Conservation (phyloP, 73 alveolate genomes). For the Durusdinium trenchii region DNA sequence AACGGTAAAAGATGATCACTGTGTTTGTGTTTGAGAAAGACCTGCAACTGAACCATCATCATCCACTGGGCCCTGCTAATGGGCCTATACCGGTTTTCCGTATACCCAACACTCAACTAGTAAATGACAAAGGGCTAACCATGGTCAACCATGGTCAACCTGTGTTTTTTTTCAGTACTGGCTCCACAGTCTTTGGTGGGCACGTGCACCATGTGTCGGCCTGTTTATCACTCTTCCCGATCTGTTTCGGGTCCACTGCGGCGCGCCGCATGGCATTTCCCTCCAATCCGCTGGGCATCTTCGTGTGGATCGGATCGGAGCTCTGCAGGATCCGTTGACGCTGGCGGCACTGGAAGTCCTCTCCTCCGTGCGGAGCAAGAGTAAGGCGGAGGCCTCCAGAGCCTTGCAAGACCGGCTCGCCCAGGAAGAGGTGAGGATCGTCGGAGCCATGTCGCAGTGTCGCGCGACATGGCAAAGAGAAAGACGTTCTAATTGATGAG, state of each 20-base stretch:
- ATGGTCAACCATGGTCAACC: not conserved
- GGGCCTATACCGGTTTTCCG: too few relatives aligned
- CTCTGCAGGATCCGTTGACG: slow-evolving; percentile 42
- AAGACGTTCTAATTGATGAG: not conserved
- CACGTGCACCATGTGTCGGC: not conserved
- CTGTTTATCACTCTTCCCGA: not conserved
- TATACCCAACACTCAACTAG: too few relatives aligned
- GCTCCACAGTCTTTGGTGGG: too few relatives aligned
- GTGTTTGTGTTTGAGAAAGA: too few relatives aligned
- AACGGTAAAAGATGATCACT: too few relatives aligned
- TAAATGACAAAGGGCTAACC: not conserved
- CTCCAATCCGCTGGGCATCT: too few relatives aligned
- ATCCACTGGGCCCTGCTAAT: too few relatives aligned
- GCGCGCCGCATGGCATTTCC: too few relatives aligned
- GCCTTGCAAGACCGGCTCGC: slow-evolving; percentile 11
- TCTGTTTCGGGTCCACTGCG: not conserved
- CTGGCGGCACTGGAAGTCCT: slow-evolving; percentile 26
- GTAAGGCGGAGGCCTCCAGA: not conserved
- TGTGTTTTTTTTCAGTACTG: not conserved
- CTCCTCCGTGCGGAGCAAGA: not conserved
- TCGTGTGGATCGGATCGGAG: too few relatives aligned
- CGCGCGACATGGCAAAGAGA: not conserved
- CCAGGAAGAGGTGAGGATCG: not conserved
- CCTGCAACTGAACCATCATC: too few relatives aligned
- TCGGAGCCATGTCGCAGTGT: not conserved